Percentiles rank a stretch among this genome's conserved stretches.
Conservation (phyloP, 1,139 yeast species). For the Candida sp. region DNA sequence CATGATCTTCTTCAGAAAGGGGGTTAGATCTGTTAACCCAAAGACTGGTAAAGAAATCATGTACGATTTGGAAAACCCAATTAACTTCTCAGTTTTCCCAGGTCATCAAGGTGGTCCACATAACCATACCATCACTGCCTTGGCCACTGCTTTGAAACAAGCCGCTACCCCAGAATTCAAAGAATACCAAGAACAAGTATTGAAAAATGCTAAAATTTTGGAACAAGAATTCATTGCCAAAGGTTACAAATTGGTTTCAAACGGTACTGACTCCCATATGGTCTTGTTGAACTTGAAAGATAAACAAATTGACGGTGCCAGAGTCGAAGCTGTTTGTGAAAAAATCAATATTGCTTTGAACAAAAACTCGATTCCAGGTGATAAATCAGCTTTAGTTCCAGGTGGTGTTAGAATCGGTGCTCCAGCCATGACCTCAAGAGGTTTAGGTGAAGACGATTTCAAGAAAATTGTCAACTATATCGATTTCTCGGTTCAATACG, state of each 20-base stretch:
- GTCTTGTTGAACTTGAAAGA: conserved; percentile 87
- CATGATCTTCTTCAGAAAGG: conserved; percentile 97
- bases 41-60: conserved; percentile 89
- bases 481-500: conserved; percentile 77
- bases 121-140: conserved; percentile 96
- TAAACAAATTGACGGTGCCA: conserved; percentile 94
- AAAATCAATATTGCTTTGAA: conserved; percentile 93
- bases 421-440: conserved; percentile 99
- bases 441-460: conserved; percentile 86
- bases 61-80: conserved; percentile 91
- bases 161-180: conserved; percentile 90
- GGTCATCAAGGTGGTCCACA: conserved; percentile 99
- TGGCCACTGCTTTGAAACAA: conserved; percentile 95
- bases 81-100: conserved; percentile 98
- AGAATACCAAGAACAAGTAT: conserved; percentile 84
- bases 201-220: conserved; percentile 84
- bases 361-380: conserved; percentile 98
- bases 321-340: conserved; percentile 94
- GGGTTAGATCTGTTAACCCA: conserved; percentile 82
- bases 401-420: conserved; percentile 99
- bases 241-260: conserved; percentile 83
- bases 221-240: conserved; percentile 67
- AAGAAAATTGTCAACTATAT: conserved; percentile 78
- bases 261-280: conserved; percentile 98
- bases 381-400: conserved; percentile 95